Base-by-base conservation (phyloP, 2,329 filamentous ascomycete species). In the Didymella pinodella region DNA sequence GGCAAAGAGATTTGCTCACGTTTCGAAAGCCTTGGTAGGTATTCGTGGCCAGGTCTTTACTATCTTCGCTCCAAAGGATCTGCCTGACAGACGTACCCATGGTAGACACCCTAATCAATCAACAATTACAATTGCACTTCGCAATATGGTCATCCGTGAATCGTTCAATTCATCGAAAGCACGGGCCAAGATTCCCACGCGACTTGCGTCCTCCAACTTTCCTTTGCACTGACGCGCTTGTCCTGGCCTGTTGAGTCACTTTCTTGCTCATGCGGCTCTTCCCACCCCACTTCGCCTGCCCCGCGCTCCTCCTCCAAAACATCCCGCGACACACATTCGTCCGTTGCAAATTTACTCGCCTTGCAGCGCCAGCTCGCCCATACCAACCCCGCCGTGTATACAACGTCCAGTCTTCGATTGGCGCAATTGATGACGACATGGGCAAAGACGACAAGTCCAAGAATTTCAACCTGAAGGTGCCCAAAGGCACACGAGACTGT, bases 401-500 rank as follows among this genome's bases (percentile, higher is more conserved):
- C 57, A 68, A 55, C 53, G 57, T 57, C 38, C 67, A 66, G 46
- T 54, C 61, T 48, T 38, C 58, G 56, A 46, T 57, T 40, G 36
- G 44, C 44, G 48, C 61, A 28, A 44, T 64, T 59, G 64, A 68
- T 61, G 67, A 73, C 75, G 74, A 75, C 28, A 82, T 82, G 80
- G 80, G 78, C 58, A 81, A 81, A 69, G 79, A 80, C 68, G 77
- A 68, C 69, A 78, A 75, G 57, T 57, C 65, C 57, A 68, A 72
- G 56, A 70, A 75, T 53, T 88, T 90, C 78, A 87, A 88, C 78
- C 84, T 96, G 75, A 96, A 96, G 84, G 91, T 90, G 73, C 91
- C 92, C 63, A 96, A 96, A 84, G 92, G 93, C 68, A 96, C 92
- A 65, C 91, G 92, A 75, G 93, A 96, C 77, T 96, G 88, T 88